phyloP scores from a whole-genome alignment of 768 basidiomycete genomes.

The Russula dissimulans region DNA sequence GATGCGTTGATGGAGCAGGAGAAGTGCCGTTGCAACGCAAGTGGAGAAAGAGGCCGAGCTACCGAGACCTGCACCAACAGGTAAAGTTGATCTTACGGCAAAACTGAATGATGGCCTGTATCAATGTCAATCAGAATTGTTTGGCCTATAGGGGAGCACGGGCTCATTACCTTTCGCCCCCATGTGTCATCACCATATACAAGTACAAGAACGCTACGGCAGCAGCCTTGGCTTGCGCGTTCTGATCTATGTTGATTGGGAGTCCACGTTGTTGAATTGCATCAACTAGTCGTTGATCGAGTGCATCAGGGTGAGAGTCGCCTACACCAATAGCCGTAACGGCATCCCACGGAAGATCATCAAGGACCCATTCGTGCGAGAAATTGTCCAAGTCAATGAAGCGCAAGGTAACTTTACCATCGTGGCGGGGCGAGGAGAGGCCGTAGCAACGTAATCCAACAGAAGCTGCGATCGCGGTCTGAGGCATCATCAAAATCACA shows the following conservation, averaged over 20 bases:
- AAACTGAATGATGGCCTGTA: conserved; percentile 70
- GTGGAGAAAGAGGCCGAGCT: conserved; percentile 95
- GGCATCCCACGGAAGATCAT: conserved; percentile 70
- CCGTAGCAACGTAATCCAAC: conserved; percentile 95
- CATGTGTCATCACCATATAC: conserved; percentile 69
- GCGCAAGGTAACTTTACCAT: conserved; percentile 63
- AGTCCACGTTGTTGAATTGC: conserved; percentile 48
- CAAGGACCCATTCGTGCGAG: conserved; percentile 72
- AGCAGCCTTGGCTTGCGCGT: conserved; percentile 36
- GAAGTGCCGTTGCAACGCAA: conserved; percentile 71
- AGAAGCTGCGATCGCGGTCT: conserved; percentile 93
- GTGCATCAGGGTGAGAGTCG: conserved; percentile 47
- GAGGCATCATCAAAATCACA: conserved; percentile 12
- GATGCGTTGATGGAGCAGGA: conserved; percentile 69
- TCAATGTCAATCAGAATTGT: conserved; percentile 7
- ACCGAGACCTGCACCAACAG: conserved; percentile 91
- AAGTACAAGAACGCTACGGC: conserved; percentile 83
- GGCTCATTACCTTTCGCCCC: conserved; percentile 44
- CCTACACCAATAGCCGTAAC: conserved; percentile 45
- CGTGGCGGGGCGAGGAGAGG: conserved; percentile 63
- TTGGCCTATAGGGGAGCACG: background rate
- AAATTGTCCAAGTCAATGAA: conserved; percentile 74
- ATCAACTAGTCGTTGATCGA: conserved; percentile 67
- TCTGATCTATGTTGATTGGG: conserved; percentile 27
- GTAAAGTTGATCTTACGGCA: conserved; percentile 77